phyloP scores from a whole-genome alignment of 305 asterid species.

The Fraxinus velutina region DNA sequence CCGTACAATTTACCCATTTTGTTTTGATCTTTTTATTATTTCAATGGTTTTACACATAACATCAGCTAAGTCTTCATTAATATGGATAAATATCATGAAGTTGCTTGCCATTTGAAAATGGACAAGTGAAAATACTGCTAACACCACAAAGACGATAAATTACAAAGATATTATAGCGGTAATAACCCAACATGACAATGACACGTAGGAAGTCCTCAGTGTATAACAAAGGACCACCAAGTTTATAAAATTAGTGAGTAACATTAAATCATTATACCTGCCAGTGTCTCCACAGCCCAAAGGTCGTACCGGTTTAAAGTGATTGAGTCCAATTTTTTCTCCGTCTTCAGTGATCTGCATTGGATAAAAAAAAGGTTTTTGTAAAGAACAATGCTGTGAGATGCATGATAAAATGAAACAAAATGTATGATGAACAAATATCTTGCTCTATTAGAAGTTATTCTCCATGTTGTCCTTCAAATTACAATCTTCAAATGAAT shows the following conservation, averaged over 20 bases:
- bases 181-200: background rate
- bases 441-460: background rate
- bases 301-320: constrained; percentile 86
- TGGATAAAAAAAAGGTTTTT: constrained; percentile 15
- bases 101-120: background rate
- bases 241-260: background rate
- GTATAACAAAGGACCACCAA: background rate
- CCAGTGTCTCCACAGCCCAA: constrained; percentile 99
- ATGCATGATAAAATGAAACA: constrained; percentile 4
- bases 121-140: background rate
- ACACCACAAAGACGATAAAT: constrained; percentile 1
- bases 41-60: background rate
- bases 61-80: background rate
- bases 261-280: constrained; percentile 45
- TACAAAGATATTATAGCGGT: background rate
- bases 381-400: constrained; percentile 9
- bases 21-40: background rate
- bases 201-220: background rate
- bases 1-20: background rate
- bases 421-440: background rate
- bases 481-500: background rate
- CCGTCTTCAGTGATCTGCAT: constrained; percentile 65
- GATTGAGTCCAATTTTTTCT: constrained; percentile 73
- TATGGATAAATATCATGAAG: background rate
- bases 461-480: background rate